phyloP scores from a whole-genome alignment of 345 rosid species.

The Capsella bursapastoris region DNA sequence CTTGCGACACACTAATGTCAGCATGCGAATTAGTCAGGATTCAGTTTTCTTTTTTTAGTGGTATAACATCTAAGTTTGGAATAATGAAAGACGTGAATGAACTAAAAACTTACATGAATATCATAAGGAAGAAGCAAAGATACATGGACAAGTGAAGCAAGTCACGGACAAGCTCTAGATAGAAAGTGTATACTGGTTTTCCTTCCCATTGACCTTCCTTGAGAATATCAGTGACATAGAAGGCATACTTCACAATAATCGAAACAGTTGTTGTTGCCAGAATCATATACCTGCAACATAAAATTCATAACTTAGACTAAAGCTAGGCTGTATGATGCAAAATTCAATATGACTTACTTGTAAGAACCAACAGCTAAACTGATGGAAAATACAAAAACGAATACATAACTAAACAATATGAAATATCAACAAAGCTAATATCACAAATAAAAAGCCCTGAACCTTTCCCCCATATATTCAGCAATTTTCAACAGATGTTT shows the following conservation, averaged over 20 bases:
- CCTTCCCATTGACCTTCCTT: conserved; percentile 99
- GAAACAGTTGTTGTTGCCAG: conserved; percentile 89
- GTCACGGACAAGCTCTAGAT: conserved; percentile 92
- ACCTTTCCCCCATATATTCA: background rate
- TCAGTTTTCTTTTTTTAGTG: background rate
- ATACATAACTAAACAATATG: conserved; percentile 7
- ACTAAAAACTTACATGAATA: conserved; percentile 77
- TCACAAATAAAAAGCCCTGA: background rate
- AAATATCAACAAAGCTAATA: background rate
- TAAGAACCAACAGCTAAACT: background rate
- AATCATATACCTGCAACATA: conserved; percentile 80
- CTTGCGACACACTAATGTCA: conserved; percentile 7
- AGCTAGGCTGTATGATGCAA: background rate
- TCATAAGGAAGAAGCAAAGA: conserved; percentile 93
- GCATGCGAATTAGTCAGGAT: background rate
- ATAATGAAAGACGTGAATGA: conserved; percentile 6
- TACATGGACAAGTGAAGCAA: conserved; percentile 96
- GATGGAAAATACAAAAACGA: background rate
- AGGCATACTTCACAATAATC: conserved; percentile 78
- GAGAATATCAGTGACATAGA: conserved; percentile 88
- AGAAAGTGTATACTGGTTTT: conserved; percentile 90
- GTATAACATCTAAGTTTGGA: conserved; percentile 11
- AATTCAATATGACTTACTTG: background rate
- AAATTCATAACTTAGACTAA: conserved; percentile 16
- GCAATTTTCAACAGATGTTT: background rate